phyloP scores from a whole-genome alignment of 2,329 filamentous ascomycete species.

The Colletotrichum incanum region DNA sequence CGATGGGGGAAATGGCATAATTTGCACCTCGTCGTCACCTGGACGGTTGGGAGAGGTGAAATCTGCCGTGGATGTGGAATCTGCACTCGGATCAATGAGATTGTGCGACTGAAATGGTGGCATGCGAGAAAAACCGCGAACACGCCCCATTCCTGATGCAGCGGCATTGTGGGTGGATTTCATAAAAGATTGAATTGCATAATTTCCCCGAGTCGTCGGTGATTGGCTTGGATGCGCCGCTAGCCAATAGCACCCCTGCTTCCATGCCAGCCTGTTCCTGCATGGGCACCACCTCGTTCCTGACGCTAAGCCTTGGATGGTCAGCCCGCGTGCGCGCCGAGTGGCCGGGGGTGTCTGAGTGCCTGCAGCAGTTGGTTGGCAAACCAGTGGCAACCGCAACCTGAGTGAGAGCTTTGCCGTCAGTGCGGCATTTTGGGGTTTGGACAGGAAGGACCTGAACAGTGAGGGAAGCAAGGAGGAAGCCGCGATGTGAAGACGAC shows the following conservation, averaged over 20 bases:
- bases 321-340: constrained; percentile 15
- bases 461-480: background rate
- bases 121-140: constrained; percentile 19
- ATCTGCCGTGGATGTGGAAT: background rate
- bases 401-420: background rate
- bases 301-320: constrained; percentile 39
- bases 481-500: background rate
- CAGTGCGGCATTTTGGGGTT: constrained; percentile 27
- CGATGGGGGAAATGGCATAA: constrained; percentile 13
- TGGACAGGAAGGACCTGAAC: background rate
- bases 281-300: constrained; percentile 26
- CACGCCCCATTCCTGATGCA: constrained; percentile 25
- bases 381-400: background rate
- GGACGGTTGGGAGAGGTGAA: background rate
- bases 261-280: constrained; percentile 19
- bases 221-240: constrained; percentile 7
- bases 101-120: constrained; percentile 1
- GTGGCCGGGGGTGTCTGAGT: constrained; percentile 2
- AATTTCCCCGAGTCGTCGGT: constrained; percentile 36
- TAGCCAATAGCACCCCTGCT: background rate
- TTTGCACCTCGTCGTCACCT: constrained; percentile 8
- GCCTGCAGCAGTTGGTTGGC: constrained; percentile 9
- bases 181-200: constrained; percentile 41
- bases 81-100: background rate
- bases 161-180: constrained; percentile 27